Evolutionary conservation across 352 stramenopile species (phyloP), one percentile per base, ranked within the genome.

Genomic region (Phytophthora megakarya): DNA sequence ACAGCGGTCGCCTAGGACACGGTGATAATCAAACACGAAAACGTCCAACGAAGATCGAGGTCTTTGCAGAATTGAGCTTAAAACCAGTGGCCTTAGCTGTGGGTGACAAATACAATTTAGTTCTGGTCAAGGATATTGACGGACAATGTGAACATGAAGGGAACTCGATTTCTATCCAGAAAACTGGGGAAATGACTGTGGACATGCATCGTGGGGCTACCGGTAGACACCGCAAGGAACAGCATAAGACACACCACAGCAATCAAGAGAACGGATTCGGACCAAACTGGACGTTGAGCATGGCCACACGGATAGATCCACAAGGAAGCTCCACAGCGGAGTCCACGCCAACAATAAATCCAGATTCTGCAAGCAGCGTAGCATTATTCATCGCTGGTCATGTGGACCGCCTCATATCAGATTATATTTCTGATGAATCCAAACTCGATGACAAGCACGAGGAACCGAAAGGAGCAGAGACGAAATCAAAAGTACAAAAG

Each of bases 91-190:
- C 85, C 11, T 90, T 94, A 38, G 87, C 87, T 19, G 87, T 93
- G 11, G 87, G 87, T 10, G 87, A 95, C 67, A 95, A 95, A 61
- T 95, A 95, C 48, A 95, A 93, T 28, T 70, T 95, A 8, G 67
- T 95, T 35, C 58, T 95, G 15, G 85, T 90, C 0, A 77, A 76
- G 33, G 69, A 89, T 33, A 46, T 19, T n/a, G 63, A 74, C 9
- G 25, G n/a, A 30, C 43, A 62, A 33, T 38, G 30, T 18, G 66
- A 63, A 22, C 7, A 43, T 38, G 23, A 61, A 21, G 15, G 5
- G 3, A 40, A 53, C 8, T 3, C 6, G 30, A 11, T 23, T 8
- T 48, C n/a, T 48, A 37, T 50, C 11, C 46, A 40, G 10, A 60
- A 70, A 18, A 37, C 3, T 15, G 8, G 3, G 8, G 30, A 12